Percentiles rank a stretch among this genome's conserved stretches.
These are phyloP conservation scores for Medicago arabica DNA, from an alignment of 306 rosid genomes.

Conservation along the genomic window DNA sequence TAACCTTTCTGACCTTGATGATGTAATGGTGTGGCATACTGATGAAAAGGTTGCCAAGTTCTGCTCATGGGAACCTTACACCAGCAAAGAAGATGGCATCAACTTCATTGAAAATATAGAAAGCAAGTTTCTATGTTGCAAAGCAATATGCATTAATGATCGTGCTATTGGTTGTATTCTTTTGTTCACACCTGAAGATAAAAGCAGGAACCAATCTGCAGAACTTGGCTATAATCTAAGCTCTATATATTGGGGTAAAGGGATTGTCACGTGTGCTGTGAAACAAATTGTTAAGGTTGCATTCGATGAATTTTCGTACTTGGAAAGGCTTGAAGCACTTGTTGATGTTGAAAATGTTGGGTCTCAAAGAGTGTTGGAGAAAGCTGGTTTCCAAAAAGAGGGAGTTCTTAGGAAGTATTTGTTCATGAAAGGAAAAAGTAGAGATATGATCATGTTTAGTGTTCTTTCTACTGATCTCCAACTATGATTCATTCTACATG, in stretches of 20 bases:
- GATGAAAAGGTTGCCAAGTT: slow-evolving; percentile 63
- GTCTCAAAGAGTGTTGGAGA: slow-evolving; percentile 75
- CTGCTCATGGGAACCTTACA: slow-evolving; percentile 69
- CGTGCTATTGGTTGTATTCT: slow-evolving; percentile 63
- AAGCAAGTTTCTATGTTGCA: slow-evolving; percentile 54
- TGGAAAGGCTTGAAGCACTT: slow-evolving; percentile 81
- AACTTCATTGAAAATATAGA: slow-evolving; percentile 46
- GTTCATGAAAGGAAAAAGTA: slow-evolving; percentile 50
- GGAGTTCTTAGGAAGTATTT: slow-evolving; percentile 64
- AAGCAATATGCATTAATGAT: slow-evolving; percentile 62
- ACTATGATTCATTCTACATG: background rate
- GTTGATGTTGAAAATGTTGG: slow-evolving; percentile 72
- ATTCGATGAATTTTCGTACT: slow-evolving; percentile 53
- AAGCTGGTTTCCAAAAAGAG: slow-evolving; percentile 72
- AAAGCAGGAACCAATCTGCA: slow-evolving; percentile 41
- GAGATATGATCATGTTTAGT: slow-evolving; percentile 62
- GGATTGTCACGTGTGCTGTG: slow-evolving; percentile 69
- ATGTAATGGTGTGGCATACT: slow-evolving; percentile 65
- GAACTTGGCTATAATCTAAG: slow-evolving; percentile 75
- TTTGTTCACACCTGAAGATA: slow-evolving; percentile 47
- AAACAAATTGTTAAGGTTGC: slow-evolving; percentile 52
- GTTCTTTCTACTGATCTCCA: slow-evolving; percentile 49
- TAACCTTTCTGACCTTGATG: slow-evolving; percentile 64
- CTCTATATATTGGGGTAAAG: slow-evolving; percentile 72
- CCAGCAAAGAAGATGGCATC: slow-evolving; percentile 55